Base-by-base conservation (phyloP, 768 basidiomycete genomes). In the Pleurotus eryngii region DNA sequence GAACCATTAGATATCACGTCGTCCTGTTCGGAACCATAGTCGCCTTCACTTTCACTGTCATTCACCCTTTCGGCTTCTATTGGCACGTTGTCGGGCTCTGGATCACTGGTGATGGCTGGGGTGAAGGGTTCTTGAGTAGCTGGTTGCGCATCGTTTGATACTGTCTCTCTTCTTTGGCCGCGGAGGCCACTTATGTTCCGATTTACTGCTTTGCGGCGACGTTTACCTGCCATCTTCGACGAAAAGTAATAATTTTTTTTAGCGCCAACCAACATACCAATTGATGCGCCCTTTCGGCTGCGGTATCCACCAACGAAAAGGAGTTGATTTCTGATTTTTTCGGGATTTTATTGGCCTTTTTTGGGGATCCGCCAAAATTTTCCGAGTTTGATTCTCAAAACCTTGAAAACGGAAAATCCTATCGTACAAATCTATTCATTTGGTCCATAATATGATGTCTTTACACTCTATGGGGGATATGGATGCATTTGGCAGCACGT, bases 321-420 rank as follows among this genome's bases (percentile, higher is more conserved):
- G 48, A 51, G 57, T 57, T 38, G 30, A 57, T 57, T 57, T 26
- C 46, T 7, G 27, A 38, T 49, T 57, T 57, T 50, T 50, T 11
- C 30, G 24, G 48, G 42, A 48, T 57, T 57, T 57, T 57, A 51
- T 8, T 18, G 5, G 42, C 49, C 50, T 49, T 57, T 57, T 57
- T 57, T 35, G 47, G 8, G 48, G 18, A 20, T 7, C 14, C 18
- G 48, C 47, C 47, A 49, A 50, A 6, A 46, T 57, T 57, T 57
- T 50, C n/a, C 18, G 49, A 18, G 14, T 12, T 22, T 37, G 49
- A 37, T 49, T 50, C 38, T 50, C 18, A 8, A 22, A 17, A 38
- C 56, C 24, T n/a, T 27, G 11, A 39, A 42, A 14, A 42, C 40
- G 17, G 17, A 17, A 42, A 42, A 42, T 14, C 40, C 17, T 14